A percentile compares a stretch with the other conserved stretches of the same genome.
Evolutionary conservation across 768 basidiomycete genomes (phyloP).

Genomic region (Phlegmacium glaucopus): DNA sequence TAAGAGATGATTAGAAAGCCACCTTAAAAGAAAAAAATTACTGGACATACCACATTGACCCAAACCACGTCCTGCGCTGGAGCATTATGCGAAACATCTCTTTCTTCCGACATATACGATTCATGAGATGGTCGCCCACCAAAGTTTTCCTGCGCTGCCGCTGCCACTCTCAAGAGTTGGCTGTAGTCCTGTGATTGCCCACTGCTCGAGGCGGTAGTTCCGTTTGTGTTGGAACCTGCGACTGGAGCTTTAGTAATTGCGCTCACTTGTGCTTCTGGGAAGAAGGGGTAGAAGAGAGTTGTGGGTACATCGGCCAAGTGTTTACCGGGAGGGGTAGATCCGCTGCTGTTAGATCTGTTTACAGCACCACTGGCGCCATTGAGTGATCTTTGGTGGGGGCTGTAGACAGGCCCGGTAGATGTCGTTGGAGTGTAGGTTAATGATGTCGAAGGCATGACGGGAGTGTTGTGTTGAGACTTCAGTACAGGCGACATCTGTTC

Average conservation of each 20-base stretch:
- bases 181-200: constrained; percentile 29
- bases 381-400: constrained; percentile 33
- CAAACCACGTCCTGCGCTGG: constrained; percentile 23
- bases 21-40: background rate
- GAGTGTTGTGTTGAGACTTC: constrained; percentile 41
- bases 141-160: constrained; percentile 50
- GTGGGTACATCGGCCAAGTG: constrained; percentile 65
- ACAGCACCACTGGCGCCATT: constrained; percentile 25
- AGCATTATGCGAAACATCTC: constrained; percentile 31
- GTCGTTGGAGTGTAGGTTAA: constrained; percentile 25
- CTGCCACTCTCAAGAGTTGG: constrained; percentile 56
- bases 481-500: constrained; percentile 37
- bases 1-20: background rate
- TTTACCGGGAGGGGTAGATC: constrained; percentile 36
- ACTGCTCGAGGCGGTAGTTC: constrained; percentile 3
- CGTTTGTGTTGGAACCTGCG: constrained; percentile 9
- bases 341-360: constrained; percentile 25
- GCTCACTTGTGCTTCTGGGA: constrained; percentile 44
- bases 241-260: constrained; percentile 7
- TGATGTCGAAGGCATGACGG: constrained; percentile 32
- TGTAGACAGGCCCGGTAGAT: constrained; percentile 6
- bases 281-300: constrained; percentile 77
- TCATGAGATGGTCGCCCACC: constrained; percentile 54
- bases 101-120: constrained; percentile 67
- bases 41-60: constrained; percentile 7